Base-by-base conservation (phyloP, 75 land plant species). In the Cunninghamia lanceolata region DNA sequence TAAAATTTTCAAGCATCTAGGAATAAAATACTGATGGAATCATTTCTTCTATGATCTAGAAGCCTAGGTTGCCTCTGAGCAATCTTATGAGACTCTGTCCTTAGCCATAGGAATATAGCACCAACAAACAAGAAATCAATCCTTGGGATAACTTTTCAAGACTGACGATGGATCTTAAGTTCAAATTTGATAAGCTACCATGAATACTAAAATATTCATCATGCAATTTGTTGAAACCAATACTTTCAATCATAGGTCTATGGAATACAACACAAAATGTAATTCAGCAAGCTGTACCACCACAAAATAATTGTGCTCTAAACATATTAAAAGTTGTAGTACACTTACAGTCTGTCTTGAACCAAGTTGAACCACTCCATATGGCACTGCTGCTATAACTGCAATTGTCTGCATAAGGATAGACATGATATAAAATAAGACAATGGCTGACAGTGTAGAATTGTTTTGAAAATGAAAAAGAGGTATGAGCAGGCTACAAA, bases 311-410 rank as follows among this genome's bases (percentile, higher is more conserved):
- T 3, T 35, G 16, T 34, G 39, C 3, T 32, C 5, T 74, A 34
- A 15, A 74, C 39, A 74, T 11, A 73, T 13, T 0, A 36, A 16
- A 11, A 35, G 39, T 75, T 75, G 17, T 38, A 25, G n/a, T 54
- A 17, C 42, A 86, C 92, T 85, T 84, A 95, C 96, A 89, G 87
- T 94, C 34, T 94, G 85, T 70, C 78, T 87, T 32, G 96, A 95
- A 63, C 97, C 97, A 85, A 94, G 91, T 85, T 95, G 94, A 43
- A 93, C 80, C n/a, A 93, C 97, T 83, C 94, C 93, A 15, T 77
- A 88, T 78, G 90, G 83, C 43, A 84, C 89, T 38, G 90, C 86
- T 21, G 94, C 80, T 68, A 94, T 87, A 9, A 94, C 82, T 43
- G 90, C 93, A 86, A 95, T 89, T 34, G 97, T 95, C 95, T 95